A percentile compares a stretch with the other conserved stretches of the same genome.
Evolutionary conservation across 2,329 filamentous ascomycete genomes (phyloP).

Genomic region (Neofusicoccum cordaticola): DNA sequence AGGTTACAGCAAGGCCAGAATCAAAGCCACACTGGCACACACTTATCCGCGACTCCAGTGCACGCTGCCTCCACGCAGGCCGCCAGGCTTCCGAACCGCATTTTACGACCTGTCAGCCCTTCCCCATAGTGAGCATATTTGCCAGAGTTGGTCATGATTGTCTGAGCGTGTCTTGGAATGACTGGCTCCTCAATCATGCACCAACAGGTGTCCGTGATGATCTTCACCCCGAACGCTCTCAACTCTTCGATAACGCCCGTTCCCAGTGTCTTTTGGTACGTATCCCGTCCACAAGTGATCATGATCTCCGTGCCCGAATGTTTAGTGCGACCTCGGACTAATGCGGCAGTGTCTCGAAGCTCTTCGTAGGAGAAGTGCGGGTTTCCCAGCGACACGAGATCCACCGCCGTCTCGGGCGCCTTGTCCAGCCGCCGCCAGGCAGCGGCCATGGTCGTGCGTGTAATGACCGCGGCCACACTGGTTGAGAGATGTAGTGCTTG

Average conservation of each 20-base stretch:
- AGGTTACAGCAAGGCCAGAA: no score
- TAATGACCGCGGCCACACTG: background rate
- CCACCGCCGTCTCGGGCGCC: slow-evolving; percentile 24
- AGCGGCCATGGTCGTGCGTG: no score
- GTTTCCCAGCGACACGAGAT: slow-evolving; percentile 45
- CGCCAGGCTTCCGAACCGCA: slow-evolving; percentile 26
- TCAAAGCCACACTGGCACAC: no score
- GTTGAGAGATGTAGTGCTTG: no score
- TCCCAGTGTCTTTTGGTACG: slow-evolving; percentile 26
- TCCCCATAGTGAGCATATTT: slow-evolving; percentile 48
- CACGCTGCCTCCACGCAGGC: slow-evolving; percentile 25
- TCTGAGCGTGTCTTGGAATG: slow-evolving; percentile 27
- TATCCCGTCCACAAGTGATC: slow-evolving; percentile 20
- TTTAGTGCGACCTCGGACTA: slow-evolving; percentile 29
- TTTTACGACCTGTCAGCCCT: slow-evolving; percentile 22
- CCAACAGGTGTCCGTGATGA: slow-evolving; percentile 50
- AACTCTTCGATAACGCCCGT: slow-evolving; percentile 25
- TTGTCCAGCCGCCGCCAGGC: slow-evolving; percentile 8
- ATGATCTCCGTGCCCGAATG: background rate
- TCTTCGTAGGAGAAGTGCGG: slow-evolving; percentile 45
- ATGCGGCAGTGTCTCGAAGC: slow-evolving; percentile 27
- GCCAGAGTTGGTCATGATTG: slow-evolving; percentile 46
- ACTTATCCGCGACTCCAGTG: background rate
- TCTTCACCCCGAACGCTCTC: slow-evolving; percentile 36
- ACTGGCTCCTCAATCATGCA: slow-evolving; percentile 46